Evolutionary conservation across 2,329 filamentous ascomycete genomes (phyloP).

Genomic region (Colletotrichum sp.): DNA sequence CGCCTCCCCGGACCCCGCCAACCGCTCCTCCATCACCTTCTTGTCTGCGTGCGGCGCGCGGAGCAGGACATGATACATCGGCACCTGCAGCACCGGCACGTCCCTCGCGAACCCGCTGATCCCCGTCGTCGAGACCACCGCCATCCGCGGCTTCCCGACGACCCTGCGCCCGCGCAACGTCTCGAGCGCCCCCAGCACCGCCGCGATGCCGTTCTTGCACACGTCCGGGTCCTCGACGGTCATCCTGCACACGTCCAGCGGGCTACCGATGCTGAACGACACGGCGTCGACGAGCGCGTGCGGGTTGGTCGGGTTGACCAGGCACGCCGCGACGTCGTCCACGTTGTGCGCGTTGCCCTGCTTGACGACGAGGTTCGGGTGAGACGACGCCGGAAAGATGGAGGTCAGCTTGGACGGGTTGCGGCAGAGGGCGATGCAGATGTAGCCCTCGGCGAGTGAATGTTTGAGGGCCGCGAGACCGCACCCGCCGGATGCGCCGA

Average conservation of each 20-base stretch:
- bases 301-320: constrained; percentile 30
- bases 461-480: constrained; percentile 41
- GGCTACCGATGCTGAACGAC: constrained; percentile 43
- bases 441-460: constrained; percentile 39
- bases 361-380: constrained; percentile 39
- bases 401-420: constrained; percentile 42
- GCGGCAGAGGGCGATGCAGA: constrained; percentile 45
- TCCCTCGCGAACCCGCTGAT: constrained; percentile 42
- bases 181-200: constrained; percentile 37
- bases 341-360: constrained; percentile 42
- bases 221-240: constrained; percentile 42
- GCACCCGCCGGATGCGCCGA: constrained; percentile 48
- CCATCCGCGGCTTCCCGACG: constrained; percentile 36
- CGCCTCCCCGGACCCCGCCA: constrained; percentile 33
- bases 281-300: constrained; percentile 40
- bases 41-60: constrained; percentile 53
- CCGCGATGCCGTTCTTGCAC: constrained; percentile 40
- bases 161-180: constrained; percentile 24
- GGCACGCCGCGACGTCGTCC: constrained; percentile 34
- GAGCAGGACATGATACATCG: constrained; percentile 48
- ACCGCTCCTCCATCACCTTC: constrained; percentile 45
- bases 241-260: constrained; percentile 27
- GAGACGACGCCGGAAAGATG: constrained; percentile 30
- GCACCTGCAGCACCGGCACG: constrained; percentile 45
- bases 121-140: constrained; percentile 44